A percentile compares a stretch with the other conserved stretches of the same genome.
These are phyloP conservation scores for Albophoma yamanashiensis DNA, from an alignment of 2,329 filamentous ascomycete species.

Conservation along the genomic window DNA sequence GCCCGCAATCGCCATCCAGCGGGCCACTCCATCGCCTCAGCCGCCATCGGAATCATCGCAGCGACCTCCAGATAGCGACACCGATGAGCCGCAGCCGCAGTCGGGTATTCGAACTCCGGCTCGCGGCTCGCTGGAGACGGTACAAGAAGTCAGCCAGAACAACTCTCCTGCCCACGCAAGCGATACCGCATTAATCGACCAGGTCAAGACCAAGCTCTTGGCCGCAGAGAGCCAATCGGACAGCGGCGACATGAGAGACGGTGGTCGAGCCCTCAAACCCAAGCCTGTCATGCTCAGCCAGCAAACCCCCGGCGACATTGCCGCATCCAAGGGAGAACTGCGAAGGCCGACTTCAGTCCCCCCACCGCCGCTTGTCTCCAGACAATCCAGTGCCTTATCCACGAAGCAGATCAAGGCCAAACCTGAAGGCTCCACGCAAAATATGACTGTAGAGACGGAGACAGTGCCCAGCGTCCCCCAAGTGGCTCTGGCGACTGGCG, in stretches of 20 bases:
- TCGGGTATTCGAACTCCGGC: constrained; percentile 50
- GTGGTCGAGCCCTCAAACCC: constrained; percentile 31
- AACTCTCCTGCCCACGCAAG: constrained; percentile 49
- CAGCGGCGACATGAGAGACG: constrained; percentile 21
- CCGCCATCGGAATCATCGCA: constrained; percentile 22
- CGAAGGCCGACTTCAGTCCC: constrained; percentile 35
- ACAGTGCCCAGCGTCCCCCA: constrained; percentile 88
- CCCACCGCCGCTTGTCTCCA: constrained; percentile 45
- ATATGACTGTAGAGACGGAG: constrained; percentile 97
- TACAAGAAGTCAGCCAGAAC: constrained; percentile 78
- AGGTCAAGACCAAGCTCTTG: constrained; percentile 36
- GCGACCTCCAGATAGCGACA: constrained; percentile 38
- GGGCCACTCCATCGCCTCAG: constrained; percentile 35
- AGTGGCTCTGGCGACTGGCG: constrained; percentile 56
- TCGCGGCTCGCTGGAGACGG: constrained; percentile 68
- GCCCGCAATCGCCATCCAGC: constrained; percentile 42
- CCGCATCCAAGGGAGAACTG: constrained; percentile 32
- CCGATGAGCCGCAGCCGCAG: constrained; percentile 34
- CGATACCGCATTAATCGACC: constrained; percentile 36
- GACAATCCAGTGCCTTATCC: constrained; percentile 53
- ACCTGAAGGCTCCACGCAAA: constrained; percentile 66
- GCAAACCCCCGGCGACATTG: constrained; percentile 59
- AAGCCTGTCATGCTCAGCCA: constrained; percentile 34
- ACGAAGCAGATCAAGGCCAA: constrained; percentile 62
- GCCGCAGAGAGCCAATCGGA: constrained; percentile 31